Percentiles rank a stretch among this genome's conserved stretches.
Conservation (phyloP, 768 basidiomycete species). For the Lentinula boryana region DNA sequence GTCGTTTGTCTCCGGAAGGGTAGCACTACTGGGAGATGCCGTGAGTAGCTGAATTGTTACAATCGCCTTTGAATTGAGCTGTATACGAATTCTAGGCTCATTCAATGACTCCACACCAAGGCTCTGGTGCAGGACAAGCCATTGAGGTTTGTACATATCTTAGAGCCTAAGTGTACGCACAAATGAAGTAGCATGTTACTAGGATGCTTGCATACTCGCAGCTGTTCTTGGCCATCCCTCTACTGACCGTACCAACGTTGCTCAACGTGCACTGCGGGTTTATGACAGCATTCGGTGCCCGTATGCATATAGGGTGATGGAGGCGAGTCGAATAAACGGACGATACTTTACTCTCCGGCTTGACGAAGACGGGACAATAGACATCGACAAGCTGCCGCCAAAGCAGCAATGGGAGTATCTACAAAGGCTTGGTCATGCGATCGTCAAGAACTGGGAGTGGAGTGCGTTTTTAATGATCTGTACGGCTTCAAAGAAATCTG, state of each 20-base stretch:
- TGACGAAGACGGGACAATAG: constrained; percentile 21
- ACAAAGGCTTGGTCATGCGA: constrained; percentile 28
- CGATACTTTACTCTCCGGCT: constrained; percentile 33
- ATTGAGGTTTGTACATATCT: constrained; percentile 36
- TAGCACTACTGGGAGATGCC: constrained; percentile 43
- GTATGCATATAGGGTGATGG: constrained; percentile 29
- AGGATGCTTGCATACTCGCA: constrained; percentile 48
- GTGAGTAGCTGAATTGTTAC: constrained; percentile 21
- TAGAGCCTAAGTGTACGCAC: neutral
- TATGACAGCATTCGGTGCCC: constrained; percentile 50
- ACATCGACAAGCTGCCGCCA: constrained; percentile 11
- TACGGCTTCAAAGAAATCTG: neutral
- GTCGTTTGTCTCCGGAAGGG: constrained; percentile 45
- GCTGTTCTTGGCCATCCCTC: constrained; percentile 37
- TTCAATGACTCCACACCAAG: constrained; percentile 50
- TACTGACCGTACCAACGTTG: constrained; percentile 32
- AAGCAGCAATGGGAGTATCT: constrained; percentile 26
- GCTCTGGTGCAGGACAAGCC: constrained; percentile 54
- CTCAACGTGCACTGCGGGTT: constrained; percentile 31
- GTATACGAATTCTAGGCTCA: constrained; percentile 16
- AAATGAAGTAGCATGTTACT: constrained; percentile 3
- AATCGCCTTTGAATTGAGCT: neutral
- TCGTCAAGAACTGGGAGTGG: constrained; percentile 59
- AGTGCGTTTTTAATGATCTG: constrained; percentile 11
- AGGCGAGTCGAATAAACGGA: constrained; percentile 34